Percentiles rank a stretch among this genome's conserved stretches.
Conservation (phyloP, 768 basidiomycete genomes). For the Lactarius trivialis region DNA sequence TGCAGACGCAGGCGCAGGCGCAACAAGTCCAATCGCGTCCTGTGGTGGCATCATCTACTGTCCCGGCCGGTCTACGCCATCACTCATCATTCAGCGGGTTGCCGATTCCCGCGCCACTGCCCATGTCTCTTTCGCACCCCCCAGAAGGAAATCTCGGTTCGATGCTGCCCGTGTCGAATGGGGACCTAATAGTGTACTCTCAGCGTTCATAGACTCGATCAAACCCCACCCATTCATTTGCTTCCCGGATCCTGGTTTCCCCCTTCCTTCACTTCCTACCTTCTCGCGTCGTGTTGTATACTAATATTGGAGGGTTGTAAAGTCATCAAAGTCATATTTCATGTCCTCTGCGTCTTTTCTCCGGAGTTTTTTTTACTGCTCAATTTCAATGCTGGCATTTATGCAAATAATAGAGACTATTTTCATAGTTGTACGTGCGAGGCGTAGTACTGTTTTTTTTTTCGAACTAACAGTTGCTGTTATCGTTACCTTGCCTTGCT, state of each 20-base stretch:
- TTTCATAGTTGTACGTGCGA: neutral
- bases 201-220: conserved; percentile 20
- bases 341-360: neutral
- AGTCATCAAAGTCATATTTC: conserved; percentile 12
- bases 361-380: neutral
- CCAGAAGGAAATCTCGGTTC: conserved; percentile 15
- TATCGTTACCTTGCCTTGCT: neutral
- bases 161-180: neutral
- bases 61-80: conserved; percentile 31
- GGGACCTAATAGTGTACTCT: conserved; percentile 15
- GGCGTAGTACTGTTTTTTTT: neutral
- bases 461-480: neutral
- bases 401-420: conserved; percentile 18
- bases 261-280: conserved; percentile 1
- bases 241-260: neutral
- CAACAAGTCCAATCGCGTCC: conserved; percentile 8
- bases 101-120: conserved; percentile 5
- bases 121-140: conserved; percentile 6
- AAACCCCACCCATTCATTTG: conserved; percentile 10
- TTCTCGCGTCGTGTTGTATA: conserved; percentile 20
- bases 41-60: conserved; percentile 25
- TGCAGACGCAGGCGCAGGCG: conserved; percentile 26
- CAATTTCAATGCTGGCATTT: conserved; percentile 21
- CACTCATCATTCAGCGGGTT: conserved; percentile 29
- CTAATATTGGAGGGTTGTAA: conserved; percentile 21